Percentiles rank a stretch among this genome's conserved stretches.
These are phyloP conservation scores for Boletus tylopilopsis DNA, from an alignment of 768 basidiomycete species.

Conservation along the genomic window DNA sequence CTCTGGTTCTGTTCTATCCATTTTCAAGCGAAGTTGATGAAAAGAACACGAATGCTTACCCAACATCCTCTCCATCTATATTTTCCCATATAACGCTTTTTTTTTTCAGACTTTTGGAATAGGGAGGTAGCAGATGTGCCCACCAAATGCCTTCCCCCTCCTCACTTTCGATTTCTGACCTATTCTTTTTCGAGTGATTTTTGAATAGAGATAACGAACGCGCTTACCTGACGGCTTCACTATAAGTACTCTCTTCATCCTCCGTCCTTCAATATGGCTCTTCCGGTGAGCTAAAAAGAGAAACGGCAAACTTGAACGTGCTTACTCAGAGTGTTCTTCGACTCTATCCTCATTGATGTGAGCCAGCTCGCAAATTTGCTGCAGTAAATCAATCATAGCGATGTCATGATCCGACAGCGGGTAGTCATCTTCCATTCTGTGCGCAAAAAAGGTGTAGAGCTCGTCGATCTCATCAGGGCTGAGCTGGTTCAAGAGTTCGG, in stretches of 20 bases:
- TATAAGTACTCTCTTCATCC: neutral
- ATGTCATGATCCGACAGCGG: constrained; percentile 22
- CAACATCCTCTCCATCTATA: too few species aligned
- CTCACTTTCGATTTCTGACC: neutral
- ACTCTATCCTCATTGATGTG: constrained; percentile 18
- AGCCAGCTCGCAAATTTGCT: constrained; percentile 19
- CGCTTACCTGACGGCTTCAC: neutral
- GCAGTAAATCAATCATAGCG: constrained; percentile 22
- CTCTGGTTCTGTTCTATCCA: too few species aligned
- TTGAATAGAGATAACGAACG: neutral
- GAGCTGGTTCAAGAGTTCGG: constrained; percentile 19
- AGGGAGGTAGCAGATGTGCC: neutral
- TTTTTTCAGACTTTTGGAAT: too few species aligned
- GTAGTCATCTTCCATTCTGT: neutral
- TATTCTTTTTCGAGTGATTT: neutral
- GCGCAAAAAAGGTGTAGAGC: constrained; percentile 5
- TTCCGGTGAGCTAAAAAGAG: neutral
- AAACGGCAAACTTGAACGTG: too few species aligned
- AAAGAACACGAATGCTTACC: too few species aligned
- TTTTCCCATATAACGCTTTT: too few species aligned
- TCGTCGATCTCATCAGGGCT: constrained; percentile 17
- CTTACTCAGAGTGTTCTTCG: neutral
- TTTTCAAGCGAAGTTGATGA: too few species aligned
- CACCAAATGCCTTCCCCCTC: neutral
- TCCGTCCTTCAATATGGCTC: neutral